A percentile compares a stretch with the other conserved stretches of the same genome.
Conservation (phyloP, 768 basidiomycete genomes). For the Ramaria sp. region DNA sequence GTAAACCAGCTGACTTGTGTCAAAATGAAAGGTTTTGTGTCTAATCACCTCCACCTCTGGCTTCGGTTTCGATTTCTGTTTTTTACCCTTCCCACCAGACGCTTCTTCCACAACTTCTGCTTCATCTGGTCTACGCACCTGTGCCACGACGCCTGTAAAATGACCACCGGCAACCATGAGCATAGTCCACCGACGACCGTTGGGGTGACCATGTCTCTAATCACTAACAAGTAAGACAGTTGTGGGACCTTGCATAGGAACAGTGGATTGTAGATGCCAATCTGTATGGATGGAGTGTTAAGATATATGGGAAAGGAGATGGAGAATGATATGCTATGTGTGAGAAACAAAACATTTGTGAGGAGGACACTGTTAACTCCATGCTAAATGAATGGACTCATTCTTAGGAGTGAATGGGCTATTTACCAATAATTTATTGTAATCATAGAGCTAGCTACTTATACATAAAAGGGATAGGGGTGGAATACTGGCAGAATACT, state of each 20-base stretch:
- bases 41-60: constrained; percentile 71
- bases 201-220: constrained; percentile 36
- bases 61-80: constrained; percentile 52
- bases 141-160: constrained; percentile 86
- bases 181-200: constrained; percentile 79
- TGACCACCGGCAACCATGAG: constrained; percentile 98
- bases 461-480: no score
- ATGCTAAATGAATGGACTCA: no score
- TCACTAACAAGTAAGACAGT: constrained; percentile 42
- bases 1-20: constrained; percentile 66
- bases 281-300: constrained; percentile 80
- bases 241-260: constrained; percentile 41
- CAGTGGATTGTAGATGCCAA: constrained; percentile 75
- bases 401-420: no score
- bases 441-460: no score
- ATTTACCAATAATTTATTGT: no score
- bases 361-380: no score
- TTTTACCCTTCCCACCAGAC: constrained; percentile 29
- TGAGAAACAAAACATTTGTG: no score
- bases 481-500: no score
- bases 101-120: constrained; percentile 28
- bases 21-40: constrained; percentile 97
- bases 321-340: no score
- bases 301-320: no score
- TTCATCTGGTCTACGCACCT: constrained; percentile 47